phyloP scores from a whole-genome alignment of 805 yeast genomes.

The Yarrowia keelungensis region DNA sequence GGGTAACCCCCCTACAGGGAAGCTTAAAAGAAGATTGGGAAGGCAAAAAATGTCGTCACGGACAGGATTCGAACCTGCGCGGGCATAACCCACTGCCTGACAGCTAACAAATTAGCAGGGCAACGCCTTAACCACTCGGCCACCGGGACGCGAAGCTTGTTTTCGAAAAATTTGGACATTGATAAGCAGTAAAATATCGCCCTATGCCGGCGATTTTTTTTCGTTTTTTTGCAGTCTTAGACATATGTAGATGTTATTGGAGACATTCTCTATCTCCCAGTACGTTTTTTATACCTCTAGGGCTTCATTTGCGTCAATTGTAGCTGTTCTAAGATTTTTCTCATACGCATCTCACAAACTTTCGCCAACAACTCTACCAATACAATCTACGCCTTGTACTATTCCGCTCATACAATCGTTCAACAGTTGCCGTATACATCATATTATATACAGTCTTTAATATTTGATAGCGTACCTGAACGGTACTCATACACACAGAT shows the following conservation, averaged over 20 bases:
- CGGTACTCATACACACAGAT: neutral
- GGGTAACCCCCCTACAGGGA: constrained; percentile 20
- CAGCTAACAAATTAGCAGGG: constrained; percentile 67
- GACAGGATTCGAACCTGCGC: constrained; percentile 99
- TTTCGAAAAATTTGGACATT: neutral
- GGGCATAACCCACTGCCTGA: constrained; percentile 84
- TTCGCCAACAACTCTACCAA: too few species aligned
- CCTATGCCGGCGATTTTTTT: neutral
- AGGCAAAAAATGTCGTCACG: constrained; percentile 77
- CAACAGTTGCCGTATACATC: constrained; percentile 15
- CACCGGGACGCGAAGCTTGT: constrained; percentile 62
- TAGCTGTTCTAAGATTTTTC: too few species aligned
- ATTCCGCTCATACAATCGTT: too few species aligned
- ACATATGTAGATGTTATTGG: too few species aligned
- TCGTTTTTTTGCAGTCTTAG: too few species aligned
- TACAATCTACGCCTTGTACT: neutral
- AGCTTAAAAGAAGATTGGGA: constrained; percentile 39
- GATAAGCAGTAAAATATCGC: neutral
- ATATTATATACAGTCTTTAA: constrained; percentile 15
- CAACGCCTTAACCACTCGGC: constrained; percentile 95
- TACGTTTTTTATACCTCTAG: too few species aligned
- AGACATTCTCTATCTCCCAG: too few species aligned
- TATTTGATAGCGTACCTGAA: constrained; percentile 1
- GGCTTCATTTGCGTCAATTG: too few species aligned
- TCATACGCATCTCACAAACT: too few species aligned